These are phyloP conservation scores for Thalassiosira oceanica DNA, from an alignment of 352 stramenopile genomes.

Conservation along the genomic window DNA sequence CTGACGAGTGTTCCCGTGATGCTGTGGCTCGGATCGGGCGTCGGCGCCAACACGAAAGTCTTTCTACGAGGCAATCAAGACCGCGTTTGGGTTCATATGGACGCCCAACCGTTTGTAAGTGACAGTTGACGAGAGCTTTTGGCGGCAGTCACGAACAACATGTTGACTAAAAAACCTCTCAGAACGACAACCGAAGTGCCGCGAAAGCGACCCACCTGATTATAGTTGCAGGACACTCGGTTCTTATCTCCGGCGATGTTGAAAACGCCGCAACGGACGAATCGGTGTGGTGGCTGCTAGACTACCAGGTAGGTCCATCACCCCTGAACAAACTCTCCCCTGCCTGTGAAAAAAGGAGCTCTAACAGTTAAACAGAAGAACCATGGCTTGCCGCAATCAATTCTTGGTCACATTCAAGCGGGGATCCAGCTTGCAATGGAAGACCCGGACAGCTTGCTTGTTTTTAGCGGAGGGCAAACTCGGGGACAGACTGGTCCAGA, in stretches of 20 bases:
- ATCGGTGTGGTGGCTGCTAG: slow-evolving; percentile 78
- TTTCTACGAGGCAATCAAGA: too few species aligned
- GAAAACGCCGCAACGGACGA: slow-evolving; percentile 65
- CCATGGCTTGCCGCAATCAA: slow-evolving; percentile 73
- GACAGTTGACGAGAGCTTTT: slow-evolving; percentile 2
- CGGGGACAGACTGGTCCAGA: slow-evolving; percentile 72
- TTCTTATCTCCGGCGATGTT: slow-evolving; percentile 67
- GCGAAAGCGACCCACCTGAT: slow-evolving; percentile 62
- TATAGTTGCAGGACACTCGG: slow-evolving; percentile 76
- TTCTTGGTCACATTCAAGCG: slow-evolving; percentile 77
- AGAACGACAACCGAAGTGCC: slow-evolving; percentile 56
- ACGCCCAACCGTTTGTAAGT: slow-evolving; percentile 43
- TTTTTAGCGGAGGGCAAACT: slow-evolving; percentile 85
- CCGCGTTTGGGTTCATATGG: too few species aligned
- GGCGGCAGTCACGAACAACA: neutral
- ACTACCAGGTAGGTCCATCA: too few species aligned
- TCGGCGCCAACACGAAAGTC: too few species aligned
- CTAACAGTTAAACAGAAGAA: too few species aligned
- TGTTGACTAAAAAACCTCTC: neutral
- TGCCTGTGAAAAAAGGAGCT: too few species aligned
- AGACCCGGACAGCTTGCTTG: slow-evolving; percentile 74
- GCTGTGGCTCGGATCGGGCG: too few species aligned
- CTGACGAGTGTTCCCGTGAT: too few species aligned
- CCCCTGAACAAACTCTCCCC: too few species aligned
- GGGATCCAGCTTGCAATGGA: slow-evolving; percentile 65